phyloP scores from a whole-genome alignment of 2,329 filamentous ascomycete species.

The Sclerotinia glacialis region DNA sequence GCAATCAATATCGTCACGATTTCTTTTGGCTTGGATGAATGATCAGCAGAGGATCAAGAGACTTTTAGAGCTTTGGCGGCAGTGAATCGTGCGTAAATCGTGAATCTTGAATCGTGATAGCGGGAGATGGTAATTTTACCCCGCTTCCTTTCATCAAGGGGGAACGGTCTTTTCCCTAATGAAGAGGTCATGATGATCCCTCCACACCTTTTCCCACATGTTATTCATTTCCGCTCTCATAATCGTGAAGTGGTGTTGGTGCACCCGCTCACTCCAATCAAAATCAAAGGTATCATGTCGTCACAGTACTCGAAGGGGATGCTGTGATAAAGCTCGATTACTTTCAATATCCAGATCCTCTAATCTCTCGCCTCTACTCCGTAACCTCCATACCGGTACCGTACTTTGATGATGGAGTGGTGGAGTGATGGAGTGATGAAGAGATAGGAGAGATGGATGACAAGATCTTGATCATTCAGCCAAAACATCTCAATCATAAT shows the following conservation, averaged over 20 bases:
- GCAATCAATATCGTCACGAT: background rate
- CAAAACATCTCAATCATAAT: background rate
- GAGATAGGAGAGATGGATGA: background rate
- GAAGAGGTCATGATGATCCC: background rate
- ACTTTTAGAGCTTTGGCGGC: background rate
- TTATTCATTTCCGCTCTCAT: background rate
- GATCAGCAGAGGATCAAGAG: background rate
- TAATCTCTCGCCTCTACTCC: background rate
- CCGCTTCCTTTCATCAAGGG: background rate
- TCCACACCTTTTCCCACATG: background rate
- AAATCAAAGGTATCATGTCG: background rate
- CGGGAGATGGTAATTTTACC: background rate
- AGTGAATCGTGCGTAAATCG: background rate
- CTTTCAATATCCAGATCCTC: background rate
- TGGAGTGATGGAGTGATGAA: too few relatives aligned
- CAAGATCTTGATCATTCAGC: conserved; percentile 3
- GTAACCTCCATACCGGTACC: too few relatives aligned
- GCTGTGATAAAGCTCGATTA: background rate
- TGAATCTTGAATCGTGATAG: too few relatives aligned
- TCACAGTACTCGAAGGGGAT: background rate
- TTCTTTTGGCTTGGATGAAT: background rate
- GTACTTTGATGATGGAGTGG: too few relatives aligned
- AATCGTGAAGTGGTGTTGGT: background rate
- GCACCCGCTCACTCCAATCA: background rate
- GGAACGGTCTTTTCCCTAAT: background rate